Percentiles rank a stretch among this genome's conserved stretches.
Conservation (phyloP, 352 stramenopile genomes). For the Phytophthora pluvialis region DNA sequence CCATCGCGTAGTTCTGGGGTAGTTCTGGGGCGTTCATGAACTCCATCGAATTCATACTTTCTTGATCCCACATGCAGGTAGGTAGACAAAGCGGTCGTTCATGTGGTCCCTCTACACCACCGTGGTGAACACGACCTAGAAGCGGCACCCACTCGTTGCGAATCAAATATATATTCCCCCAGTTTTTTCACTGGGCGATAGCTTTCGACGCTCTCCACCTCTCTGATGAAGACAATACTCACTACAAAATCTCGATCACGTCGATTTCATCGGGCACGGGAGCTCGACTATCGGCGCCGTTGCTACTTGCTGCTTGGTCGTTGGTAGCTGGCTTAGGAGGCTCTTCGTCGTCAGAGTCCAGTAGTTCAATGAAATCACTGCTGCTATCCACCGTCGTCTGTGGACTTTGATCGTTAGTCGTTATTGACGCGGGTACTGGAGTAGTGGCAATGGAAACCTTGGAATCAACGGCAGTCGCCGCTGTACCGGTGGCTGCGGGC, state of each 20-base stretch:
- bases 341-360: constrained; percentile 61
- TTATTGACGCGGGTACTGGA: constrained; percentile 7
- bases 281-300: neutral
- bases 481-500: neutral
- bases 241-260: constrained; percentile 54
- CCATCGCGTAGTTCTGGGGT: neutral
- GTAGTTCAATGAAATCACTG: constrained; percentile 62
- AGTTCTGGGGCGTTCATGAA: neutral
- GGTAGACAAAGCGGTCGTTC: no score
- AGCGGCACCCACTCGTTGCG: constrained; percentile 6
- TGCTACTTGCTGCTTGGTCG: constrained; percentile 8
- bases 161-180: constrained; percentile 36
- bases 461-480: constrained; percentile 5
- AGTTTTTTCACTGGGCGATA: constrained; percentile 6
- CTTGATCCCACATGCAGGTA: constrained; percentile 11
- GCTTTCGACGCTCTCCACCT: constrained; percentile 14
- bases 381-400: constrained; percentile 43
- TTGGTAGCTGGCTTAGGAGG: constrained; percentile 14
- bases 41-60: constrained; percentile 8
- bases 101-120: neutral
- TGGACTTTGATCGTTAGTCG: constrained; percentile 22
- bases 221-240: constrained; percentile 14
- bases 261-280: constrained; percentile 30
- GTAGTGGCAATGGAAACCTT: constrained; percentile 9
- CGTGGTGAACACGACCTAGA: neutral